Percentiles rank a stretch among this genome's conserved stretches.
These are phyloP conservation scores for Phytophthora crassamura DNA, from an alignment of 352 stramenopile genomes.

Conservation along the genomic window DNA sequence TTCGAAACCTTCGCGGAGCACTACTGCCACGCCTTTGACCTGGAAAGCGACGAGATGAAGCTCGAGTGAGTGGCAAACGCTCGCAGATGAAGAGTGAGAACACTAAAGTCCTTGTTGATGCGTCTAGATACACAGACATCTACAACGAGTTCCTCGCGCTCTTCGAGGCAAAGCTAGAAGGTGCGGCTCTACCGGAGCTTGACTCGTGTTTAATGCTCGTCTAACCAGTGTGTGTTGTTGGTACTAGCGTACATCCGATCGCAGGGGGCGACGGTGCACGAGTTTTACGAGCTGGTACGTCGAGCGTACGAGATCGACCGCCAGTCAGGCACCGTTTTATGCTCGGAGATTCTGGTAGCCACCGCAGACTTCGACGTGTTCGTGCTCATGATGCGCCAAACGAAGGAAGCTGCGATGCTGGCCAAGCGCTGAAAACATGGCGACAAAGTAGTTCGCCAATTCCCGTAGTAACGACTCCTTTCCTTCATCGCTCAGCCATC, in stretches of 20 bases:
- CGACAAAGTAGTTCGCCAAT: not conserved
- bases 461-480: not conserved
- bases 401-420: conserved; percentile 68
- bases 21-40: conserved; percentile 68
- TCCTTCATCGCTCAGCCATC: conserved; percentile 46
- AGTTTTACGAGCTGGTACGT: conserved; percentile 74
- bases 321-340: conserved; percentile 68
- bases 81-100: too few relatives aligned
- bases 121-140: conserved; percentile 73
- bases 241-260: conserved; percentile 64
- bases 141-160: conserved; percentile 81
- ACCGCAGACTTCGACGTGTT: conserved; percentile 86
- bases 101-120: conserved; percentile 4
- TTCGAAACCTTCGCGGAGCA: conserved; percentile 77
- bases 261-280: conserved; percentile 59
- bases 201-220: not conserved
- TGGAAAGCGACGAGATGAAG: conserved; percentile 83
- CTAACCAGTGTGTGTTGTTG: too few relatives aligned
- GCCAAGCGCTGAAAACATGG: conserved; percentile 45
- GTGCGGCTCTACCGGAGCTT: conserved; percentile 21
- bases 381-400: conserved; percentile 87
- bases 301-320: conserved; percentile 62
- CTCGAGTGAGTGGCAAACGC: conserved; percentile 52
- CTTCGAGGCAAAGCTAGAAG: conserved; percentile 83
- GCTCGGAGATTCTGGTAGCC: conserved; percentile 79